These are phyloP conservation scores for Eucalyptus marginata DNA, from an alignment of 345 rosid species.

Conservation along the genomic window DNA sequence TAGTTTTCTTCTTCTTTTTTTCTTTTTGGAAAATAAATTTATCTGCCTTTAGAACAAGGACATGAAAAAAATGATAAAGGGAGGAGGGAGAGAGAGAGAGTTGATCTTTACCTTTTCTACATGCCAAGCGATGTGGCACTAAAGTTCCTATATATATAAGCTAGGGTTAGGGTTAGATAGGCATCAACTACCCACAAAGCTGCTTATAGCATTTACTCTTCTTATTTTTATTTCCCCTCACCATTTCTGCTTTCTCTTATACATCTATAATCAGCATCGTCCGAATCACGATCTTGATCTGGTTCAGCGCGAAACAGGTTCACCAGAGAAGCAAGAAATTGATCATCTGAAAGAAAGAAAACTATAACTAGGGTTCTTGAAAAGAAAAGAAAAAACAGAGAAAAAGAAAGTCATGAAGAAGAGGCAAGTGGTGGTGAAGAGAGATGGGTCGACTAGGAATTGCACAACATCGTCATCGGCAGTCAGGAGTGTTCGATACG, in stretches of 20 bases:
- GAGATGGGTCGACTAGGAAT: background rate
- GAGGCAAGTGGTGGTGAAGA: conserved; percentile 6
- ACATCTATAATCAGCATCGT: background rate
- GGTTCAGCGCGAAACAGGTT: background rate
- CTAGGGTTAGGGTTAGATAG: conserved; percentile 55
- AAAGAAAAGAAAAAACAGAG: background rate
- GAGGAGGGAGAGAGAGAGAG: background rate
- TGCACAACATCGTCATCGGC: background rate
- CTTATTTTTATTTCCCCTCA: background rate
- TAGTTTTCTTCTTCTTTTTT: background rate
- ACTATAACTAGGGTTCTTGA: background rate
- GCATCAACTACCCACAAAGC: conserved; percentile 13
- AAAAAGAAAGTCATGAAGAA: background rate
- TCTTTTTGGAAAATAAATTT: background rate
- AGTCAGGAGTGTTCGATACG: background rate
- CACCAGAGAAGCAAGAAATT: background rate
- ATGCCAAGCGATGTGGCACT: background rate
- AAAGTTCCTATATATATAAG: conserved; percentile 9
- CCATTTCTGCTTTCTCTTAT: background rate
- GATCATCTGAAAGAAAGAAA: background rate
- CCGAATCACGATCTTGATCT: background rate
- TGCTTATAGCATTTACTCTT: background rate
- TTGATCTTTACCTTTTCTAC: background rate
- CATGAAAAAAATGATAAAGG: conserved; percentile 21
- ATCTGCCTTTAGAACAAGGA: background rate